phyloP scores from a whole-genome alignment of 1,284 basidiomycete genomes.

The Rhizoctonia solani region DNA sequence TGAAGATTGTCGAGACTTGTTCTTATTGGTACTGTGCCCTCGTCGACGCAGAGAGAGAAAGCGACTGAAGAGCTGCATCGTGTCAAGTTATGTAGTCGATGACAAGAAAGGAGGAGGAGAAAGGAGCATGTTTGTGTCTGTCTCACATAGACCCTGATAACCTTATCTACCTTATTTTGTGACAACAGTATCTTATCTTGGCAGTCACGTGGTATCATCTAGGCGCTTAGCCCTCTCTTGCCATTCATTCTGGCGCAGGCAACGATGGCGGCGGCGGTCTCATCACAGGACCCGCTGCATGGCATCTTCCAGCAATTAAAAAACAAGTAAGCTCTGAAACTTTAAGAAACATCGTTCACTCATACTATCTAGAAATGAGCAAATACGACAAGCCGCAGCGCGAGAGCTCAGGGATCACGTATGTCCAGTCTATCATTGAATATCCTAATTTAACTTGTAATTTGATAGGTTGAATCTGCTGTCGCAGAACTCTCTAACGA shows the following conservation, averaged over 20 bases:
- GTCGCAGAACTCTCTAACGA: constrained; percentile 78
- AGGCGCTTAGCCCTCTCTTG: background rate
- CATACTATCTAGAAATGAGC: constrained; percentile 34
- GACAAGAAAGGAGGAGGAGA: constrained; percentile 33
- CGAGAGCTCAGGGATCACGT: constrained; percentile 36
- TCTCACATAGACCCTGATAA: constrained; percentile 20
- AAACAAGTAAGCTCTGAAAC: constrained; percentile 10
- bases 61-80: constrained; percentile 24
- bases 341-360: background rate
- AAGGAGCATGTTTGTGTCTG: constrained; percentile 32
- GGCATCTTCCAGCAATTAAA: constrained; percentile 32
- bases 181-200: constrained; percentile 30
- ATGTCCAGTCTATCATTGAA: constrained; percentile 22
- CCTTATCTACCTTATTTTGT: constrained; percentile 3
- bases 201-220: background rate
- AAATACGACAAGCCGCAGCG: constrained; percentile 36
- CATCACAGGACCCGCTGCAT: constrained; percentile 34
- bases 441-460: constrained; percentile 35
- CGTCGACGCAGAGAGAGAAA: constrained; percentile 31
- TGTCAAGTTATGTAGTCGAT: constrained; percentile 7
- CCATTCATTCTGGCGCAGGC: constrained; percentile 12
- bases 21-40: background rate
- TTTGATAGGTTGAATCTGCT: constrained; percentile 63
- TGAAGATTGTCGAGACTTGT: background rate
- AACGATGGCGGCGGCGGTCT: constrained; percentile 33